These are phyloP conservation scores for Talaromyces sp. DNA, from an alignment of 2,329 filamentous ascomycete species.

Conservation along the genomic window DNA sequence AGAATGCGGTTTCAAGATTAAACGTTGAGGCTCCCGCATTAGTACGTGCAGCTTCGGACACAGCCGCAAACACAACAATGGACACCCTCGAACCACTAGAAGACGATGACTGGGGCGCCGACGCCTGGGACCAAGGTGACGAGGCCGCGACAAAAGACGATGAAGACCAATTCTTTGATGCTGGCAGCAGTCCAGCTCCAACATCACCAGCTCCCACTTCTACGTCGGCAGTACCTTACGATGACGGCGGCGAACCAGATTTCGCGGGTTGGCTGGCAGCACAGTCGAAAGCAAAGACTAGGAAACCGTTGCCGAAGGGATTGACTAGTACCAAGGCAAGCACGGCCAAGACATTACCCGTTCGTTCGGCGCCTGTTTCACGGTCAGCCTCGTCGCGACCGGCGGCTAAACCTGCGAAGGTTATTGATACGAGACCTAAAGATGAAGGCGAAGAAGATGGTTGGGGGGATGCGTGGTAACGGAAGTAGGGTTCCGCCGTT, in stretches of 20 bases:
- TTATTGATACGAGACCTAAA: conserved; percentile 65
- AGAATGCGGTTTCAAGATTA: conserved; percentile 26
- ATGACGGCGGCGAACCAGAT: conserved; percentile 85
- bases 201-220: conserved; percentile 26
- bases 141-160: conserved; percentile 45
- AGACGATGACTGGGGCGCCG: conserved; percentile 46
- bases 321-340: conserved; percentile 59
- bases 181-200: conserved; percentile 34
- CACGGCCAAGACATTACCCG: conserved; percentile 34
- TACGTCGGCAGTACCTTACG: conserved; percentile 57
- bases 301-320: conserved; percentile 74
- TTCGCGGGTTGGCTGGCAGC: conserved; percentile 94
- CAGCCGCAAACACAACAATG: conserved; percentile 49
- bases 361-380: conserved; percentile 35
- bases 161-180: conserved; percentile 47
- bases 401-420: conserved; percentile 58
- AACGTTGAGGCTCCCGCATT: conserved; percentile 32
- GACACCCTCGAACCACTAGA: conserved; percentile 13
- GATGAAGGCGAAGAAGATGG: conserved; percentile 45
- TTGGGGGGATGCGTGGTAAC: conserved; percentile 49
- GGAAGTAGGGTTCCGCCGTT: background rate
- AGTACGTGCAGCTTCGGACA: conserved; percentile 42
- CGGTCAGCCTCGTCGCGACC: conserved; percentile 41
- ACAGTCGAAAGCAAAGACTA: conserved; percentile 71
- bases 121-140: conserved; percentile 71